These are phyloP conservation scores for Fusarium bactridioides DNA, from an alignment of 2,329 filamentous ascomycete genomes.

Conservation along the genomic window DNA sequence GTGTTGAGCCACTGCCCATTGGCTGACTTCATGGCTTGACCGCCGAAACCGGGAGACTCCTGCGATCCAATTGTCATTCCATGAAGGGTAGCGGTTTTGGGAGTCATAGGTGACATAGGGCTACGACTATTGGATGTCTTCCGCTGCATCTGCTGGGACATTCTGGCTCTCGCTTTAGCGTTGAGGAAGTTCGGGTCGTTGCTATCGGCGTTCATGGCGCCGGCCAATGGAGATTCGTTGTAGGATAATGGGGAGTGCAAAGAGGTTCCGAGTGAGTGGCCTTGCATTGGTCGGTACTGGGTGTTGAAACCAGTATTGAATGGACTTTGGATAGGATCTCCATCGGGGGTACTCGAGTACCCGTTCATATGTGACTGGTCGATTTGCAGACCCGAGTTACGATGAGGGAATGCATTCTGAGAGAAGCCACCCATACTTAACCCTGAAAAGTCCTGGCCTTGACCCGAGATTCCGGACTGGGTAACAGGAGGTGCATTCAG, in stretches of 20 bases:
- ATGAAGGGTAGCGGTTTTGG: slow-evolving; percentile 81
- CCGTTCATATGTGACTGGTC: slow-evolving; percentile 77
- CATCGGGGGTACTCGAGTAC: slow-evolving; percentile 91
- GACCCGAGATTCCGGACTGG: slow-evolving; percentile 60
- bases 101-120: slow-evolving; percentile 71
- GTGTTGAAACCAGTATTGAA: slow-evolving; percentile 83
- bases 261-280: slow-evolving; percentile 63
- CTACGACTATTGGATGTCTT: slow-evolving; percentile 78
- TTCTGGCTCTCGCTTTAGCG: slow-evolving; percentile 65
- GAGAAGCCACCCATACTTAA: slow-evolving; percentile 65
- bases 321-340: slow-evolving; percentile 89
- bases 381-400: slow-evolving; percentile 52
- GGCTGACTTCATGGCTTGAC: slow-evolving; percentile 85
- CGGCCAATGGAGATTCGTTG: slow-evolving; percentile 51
- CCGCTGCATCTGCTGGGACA: slow-evolving; percentile 71
- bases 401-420: slow-evolving; percentile 63
- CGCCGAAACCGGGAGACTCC: slow-evolving; percentile 75
- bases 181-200: slow-evolving; percentile 67
- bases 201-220: slow-evolving; percentile 59
- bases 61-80: slow-evolving; percentile 72
- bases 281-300: slow-evolving; percentile 76
- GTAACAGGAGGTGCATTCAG: slow-evolving; percentile 65
- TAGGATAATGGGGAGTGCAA: slow-evolving; percentile 53
- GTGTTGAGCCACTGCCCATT: slow-evolving; percentile 93
- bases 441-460: slow-evolving; percentile 64